Evolutionary conservation across 176 grass and related monocot genomes (phyloP), one percentile per base, ranked within the genome.

Genomic region (Leersia perrieri): DNA sequence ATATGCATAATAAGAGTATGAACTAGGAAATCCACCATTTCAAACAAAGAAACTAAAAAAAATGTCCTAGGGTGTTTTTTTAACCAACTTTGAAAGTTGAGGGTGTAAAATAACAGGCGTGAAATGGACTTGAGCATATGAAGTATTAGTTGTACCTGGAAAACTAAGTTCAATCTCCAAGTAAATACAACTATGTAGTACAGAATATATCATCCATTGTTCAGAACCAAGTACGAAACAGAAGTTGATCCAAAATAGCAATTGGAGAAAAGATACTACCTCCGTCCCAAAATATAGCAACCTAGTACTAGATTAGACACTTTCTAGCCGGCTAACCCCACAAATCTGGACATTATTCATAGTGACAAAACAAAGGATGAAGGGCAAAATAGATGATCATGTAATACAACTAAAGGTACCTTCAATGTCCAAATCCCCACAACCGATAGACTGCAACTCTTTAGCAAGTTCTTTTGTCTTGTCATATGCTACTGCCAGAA

Each of bases 341-440:
- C n/a, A n/a, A n/a, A n/a, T n/a, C n/a, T n/a, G n/a, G n/a, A n/a
- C n/a, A n/a, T n/a, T n/a, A n/a, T n/a, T n/a, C n/a, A n/a, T n/a
- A n/a, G n/a, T n/a, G n/a, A 70, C 11, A 12, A 51, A 35, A 26
- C 38, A 57, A 78, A 45, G 26, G 41, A 72, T 20, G 26, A 75
- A 66, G 55, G 5, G 82, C 57, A 14, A 45, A 80, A 83, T 12
- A 51, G 40, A 44, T 28, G 2, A 76, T 33, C 25, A 74, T 51
- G 79, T 41, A 86, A 60, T 63, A 41, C 61, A 72, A n/a, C n/a
- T n/a, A n/a, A n/a, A 79, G 23, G 32, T 88, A 99, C 96, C 96
- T 99, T 99, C 92, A 67, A 93, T 90, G 79, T 99, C 96, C 82
- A 99, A 91, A 64, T 99, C 92, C n/a, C 96, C 96, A 90, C 96